These are phyloP conservation scores for Dothistroma septosporum DNA, from an alignment of 2,329 filamentous ascomycete species.

Conservation along the genomic window DNA sequence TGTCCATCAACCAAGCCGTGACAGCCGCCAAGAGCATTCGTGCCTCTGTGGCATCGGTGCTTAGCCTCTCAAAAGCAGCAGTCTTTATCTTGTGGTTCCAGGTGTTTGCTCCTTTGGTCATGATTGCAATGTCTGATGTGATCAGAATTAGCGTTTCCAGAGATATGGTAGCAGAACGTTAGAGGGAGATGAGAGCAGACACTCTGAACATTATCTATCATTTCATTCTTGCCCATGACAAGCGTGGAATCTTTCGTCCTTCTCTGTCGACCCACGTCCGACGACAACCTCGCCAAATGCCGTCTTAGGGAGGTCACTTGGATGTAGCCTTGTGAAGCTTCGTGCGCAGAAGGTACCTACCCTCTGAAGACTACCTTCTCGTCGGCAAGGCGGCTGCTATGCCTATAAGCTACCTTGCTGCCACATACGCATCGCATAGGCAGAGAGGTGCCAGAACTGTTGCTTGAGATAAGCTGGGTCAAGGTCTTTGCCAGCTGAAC, in stretches of 20 bases:
- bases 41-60: neutral
- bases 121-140: neutral
- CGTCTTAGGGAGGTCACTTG: neutral
- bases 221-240: neutral
- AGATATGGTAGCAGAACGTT: neutral
- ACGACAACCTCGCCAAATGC: neutral
- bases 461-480: too few species aligned
- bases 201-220: neutral
- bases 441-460: neutral
- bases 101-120: neutral
- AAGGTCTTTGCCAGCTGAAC: too few species aligned
- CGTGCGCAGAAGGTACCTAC: neutral
- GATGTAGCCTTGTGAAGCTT: neutral
- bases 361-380: neutral
- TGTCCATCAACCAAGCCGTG: neutral
- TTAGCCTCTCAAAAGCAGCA: neutral
- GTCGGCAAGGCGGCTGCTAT: neutral
- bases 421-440: neutral
- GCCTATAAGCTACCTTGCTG: neutral
- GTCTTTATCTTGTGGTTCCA: neutral
- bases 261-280: neutral
- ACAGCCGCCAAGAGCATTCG: neutral
- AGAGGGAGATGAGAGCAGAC: neutral
- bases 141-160: neutral
- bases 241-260: neutral